Evolutionary conservation across 495 filamentous ascomycete species (phyloP).

Genomic region (Xylaria nigripes): DNA sequence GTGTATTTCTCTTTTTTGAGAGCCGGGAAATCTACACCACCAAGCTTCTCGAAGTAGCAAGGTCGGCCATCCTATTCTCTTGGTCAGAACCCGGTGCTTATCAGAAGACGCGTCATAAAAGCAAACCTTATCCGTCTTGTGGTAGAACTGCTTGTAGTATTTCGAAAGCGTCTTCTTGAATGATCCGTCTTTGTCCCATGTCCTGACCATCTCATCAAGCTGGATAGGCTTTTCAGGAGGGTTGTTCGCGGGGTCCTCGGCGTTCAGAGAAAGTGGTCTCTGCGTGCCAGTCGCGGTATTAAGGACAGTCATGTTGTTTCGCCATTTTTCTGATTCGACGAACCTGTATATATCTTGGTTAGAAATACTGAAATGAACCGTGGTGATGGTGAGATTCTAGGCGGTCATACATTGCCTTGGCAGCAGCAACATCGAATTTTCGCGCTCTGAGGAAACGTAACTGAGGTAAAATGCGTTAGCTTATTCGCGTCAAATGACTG

Average conservation of each 20-base stretch:
- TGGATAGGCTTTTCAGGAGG: conserved; percentile 31
- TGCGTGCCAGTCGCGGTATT: not conserved
- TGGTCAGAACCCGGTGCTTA: conserved; percentile 1
- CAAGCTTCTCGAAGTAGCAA: conserved; percentile 92
- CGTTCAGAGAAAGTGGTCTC: conserved; percentile 9
- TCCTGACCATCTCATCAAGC: conserved; percentile 73
- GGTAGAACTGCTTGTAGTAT: conserved; percentile 98
- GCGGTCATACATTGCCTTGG: conserved; percentile 62
- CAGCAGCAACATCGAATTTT: conserved; percentile 79
- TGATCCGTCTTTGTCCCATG: conserved; percentile 63
- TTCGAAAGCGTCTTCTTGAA: conserved; percentile 84
- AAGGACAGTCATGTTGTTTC: conserved; percentile 50
- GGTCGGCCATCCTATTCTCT: conserved; percentile 76
- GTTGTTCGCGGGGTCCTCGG: conserved; percentile 20
- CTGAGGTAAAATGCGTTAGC: conserved; percentile 32
- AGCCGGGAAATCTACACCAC: conserved; percentile 79
- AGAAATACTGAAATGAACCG: conserved; percentile 5
- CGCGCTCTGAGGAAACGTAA: conserved; percentile 86
- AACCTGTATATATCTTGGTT: conserved; percentile 54
- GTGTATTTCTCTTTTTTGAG: conserved; percentile 89
- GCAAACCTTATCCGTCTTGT: conserved; percentile 91
- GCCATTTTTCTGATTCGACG: conserved; percentile 82
- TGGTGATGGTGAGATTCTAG: not conserved
- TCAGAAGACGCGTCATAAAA: not conserved
- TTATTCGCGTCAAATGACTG: not conserved